A percentile compares a stretch with the other conserved stretches of the same genome.
Conservation (phyloP, 768 basidiomycete genomes). For the Leucocoprinus birnbaumii region DNA sequence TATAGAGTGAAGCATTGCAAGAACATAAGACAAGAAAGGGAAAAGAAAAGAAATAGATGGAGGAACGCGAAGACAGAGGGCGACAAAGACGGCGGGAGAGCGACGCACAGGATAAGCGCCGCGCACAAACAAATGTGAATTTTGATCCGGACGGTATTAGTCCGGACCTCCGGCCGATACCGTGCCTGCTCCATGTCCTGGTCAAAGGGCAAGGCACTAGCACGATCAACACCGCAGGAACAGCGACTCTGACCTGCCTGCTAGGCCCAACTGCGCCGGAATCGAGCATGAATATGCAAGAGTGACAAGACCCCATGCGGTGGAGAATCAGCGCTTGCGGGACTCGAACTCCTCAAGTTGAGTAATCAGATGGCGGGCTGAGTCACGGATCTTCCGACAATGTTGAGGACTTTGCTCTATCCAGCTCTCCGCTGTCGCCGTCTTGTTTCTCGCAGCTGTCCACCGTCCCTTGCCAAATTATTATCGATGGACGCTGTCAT, state of each 20-base stretch:
- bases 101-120: constrained; percentile 7
- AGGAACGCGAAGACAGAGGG: constrained; percentile 4
- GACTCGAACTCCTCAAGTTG: background rate
- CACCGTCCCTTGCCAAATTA: background rate
- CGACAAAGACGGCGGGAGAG: constrained; percentile 17
- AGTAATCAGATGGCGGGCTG: constrained; percentile 7
- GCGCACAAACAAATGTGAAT: constrained; percentile 15
- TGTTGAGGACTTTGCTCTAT: background rate
- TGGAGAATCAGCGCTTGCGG: background rate
- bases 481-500: constrained; percentile 38
- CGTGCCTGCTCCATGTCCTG: background rate
- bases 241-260: too few species aligned
- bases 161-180: constrained; percentile 15
- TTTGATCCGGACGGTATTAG: constrained; percentile 12
- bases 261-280: too few species aligned
- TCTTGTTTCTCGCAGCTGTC: background rate
- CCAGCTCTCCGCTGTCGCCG: background rate
- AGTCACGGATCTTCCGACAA: background rate
- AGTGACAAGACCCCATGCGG: too few species aligned
- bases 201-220: background rate
- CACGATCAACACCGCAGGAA: too few species aligned
- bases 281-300: too few species aligned
- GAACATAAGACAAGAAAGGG: constrained; percentile 15
- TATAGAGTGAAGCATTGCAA: constrained; percentile 65
- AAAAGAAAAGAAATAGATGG: background rate